Evolutionary conservation across 2,329 filamentous ascomycete genomes (phyloP).

Genomic region (Colletotrichum sp.): DNA sequence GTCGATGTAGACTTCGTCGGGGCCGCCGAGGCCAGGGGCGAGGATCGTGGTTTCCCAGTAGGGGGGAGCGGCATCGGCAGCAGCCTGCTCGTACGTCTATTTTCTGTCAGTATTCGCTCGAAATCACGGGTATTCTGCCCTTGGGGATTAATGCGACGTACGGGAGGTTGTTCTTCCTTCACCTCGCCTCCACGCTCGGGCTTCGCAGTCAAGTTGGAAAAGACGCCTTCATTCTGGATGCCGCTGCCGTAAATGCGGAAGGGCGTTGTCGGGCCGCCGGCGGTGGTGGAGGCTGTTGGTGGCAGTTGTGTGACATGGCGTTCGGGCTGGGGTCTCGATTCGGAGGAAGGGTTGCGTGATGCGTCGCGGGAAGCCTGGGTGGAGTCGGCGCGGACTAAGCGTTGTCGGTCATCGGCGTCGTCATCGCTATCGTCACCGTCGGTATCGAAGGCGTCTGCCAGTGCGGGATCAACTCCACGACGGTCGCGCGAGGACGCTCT

Average conservation of each 20-base stretch:
- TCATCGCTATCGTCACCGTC: conserved; percentile 79
- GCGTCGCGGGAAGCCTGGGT: conserved; percentile 28
- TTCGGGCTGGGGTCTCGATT: conserved; percentile 22
- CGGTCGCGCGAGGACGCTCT: conserved; percentile 67
- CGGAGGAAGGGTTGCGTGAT: conserved; percentile 18
- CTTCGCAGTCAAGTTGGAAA: conserved; percentile 92
- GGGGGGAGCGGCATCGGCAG: conserved; percentile 91
- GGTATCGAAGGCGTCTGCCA: conserved; percentile 91
- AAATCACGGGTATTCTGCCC: not conserved
- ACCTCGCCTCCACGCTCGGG: conserved; percentile 81
- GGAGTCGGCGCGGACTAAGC: conserved; percentile 76
- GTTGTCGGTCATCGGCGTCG: conserved; percentile 81
- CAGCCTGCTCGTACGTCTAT: conserved; percentile 97
- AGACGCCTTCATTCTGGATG: conserved; percentile 90
- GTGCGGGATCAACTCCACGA: conserved; percentile 71
- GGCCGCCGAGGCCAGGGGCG: conserved; percentile 86
- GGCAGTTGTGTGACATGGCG: conserved; percentile 24
- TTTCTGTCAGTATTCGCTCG: conserved; percentile 36
- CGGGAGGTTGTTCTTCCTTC: conserved; percentile 89
- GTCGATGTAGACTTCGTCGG: conserved; percentile 96
- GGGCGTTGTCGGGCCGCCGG: conserved; percentile 33
- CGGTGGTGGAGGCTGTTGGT: conserved; percentile 23
- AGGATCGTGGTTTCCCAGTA: conserved; percentile 99
- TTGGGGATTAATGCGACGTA: conserved; percentile 54
- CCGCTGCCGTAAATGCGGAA: conserved; percentile 72